These are phyloP conservation scores for Silene uniflora DNA, from an alignment of 148 eudicot genomes.

Conservation along the genomic window DNA sequence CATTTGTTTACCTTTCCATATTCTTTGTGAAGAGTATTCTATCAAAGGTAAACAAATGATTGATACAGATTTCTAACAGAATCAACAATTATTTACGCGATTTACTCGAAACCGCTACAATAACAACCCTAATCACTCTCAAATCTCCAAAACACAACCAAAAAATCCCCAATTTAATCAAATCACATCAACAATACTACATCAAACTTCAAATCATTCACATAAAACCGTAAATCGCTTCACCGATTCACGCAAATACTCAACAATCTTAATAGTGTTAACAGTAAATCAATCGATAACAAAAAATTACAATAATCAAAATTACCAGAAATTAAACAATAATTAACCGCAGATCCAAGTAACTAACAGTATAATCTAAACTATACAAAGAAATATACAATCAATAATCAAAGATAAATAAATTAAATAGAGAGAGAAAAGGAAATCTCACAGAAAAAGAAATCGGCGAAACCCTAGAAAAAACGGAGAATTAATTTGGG, in stretches of 20 bases:
- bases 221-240: no score
- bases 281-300: neutral
- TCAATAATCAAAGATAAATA: no score
- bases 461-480: neutral
- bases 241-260: no score
- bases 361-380: neutral
- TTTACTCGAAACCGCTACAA: neutral
- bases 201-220: neutral
- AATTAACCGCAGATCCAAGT: neutral
- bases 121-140: neutral
- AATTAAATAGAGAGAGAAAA: neutral
- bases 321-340: neutral
- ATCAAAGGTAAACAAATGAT: no score
- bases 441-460: neutral
- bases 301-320: neutral
- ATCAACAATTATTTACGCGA: neutral
- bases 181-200: neutral
- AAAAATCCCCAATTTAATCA: neutral
- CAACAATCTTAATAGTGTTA: no score
- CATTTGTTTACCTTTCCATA: no score
- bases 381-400: no score
- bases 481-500: neutral
- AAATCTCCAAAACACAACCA: neutral
- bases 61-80: neutral
- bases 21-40: no score